Conservation (phyloP, 495 filamentous ascomycete species). For the Lophiostoma macrostomum region DNA sequence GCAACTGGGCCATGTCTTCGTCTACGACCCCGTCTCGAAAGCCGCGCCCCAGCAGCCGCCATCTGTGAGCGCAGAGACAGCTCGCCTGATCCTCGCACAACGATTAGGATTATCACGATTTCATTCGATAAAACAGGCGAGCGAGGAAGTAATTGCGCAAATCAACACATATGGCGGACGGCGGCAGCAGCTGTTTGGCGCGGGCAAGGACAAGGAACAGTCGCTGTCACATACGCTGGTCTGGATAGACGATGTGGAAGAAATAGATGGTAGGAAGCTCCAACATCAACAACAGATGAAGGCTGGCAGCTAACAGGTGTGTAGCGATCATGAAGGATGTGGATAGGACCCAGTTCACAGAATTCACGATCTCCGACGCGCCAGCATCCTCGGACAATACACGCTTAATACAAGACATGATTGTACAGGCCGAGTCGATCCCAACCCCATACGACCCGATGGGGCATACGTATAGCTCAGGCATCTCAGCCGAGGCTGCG, state of each 20-base stretch:
- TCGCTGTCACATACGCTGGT: conserved; percentile 45
- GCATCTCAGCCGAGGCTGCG: background rate
- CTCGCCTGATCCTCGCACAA: conserved; percentile 54
- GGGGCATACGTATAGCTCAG: background rate
- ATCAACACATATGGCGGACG: conserved; percentile 51
- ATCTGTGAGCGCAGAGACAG: conserved; percentile 44
- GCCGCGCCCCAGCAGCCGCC: conserved; percentile 4
- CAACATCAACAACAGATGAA: background rate
- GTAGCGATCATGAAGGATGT: conserved; percentile 5
- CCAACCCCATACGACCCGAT: conserved; percentile 6
- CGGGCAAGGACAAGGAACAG: conserved; percentile 13
- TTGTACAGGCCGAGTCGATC: conserved; percentile 19
- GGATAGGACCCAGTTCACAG: background rate
- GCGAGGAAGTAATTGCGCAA: conserved; percentile 46
- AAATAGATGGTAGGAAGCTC: conserved; percentile 42
- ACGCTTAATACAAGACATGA: conserved; percentile 22
- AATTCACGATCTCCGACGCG: conserved; percentile 24
- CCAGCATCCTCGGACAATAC: conserved; percentile 22
- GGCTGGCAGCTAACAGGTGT: background rate
- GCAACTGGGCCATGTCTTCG: conserved; percentile 31
- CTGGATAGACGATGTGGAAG: conserved; percentile 49
- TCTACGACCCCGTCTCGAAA: conserved; percentile 30
- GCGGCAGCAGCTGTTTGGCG: conserved; percentile 45
- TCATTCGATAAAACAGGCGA: conserved; percentile 47
- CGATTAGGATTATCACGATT: conserved; percentile 52